Percentiles rank a stretch among this genome's conserved stretches.
phyloP scores from a whole-genome alignment of 345 rosid genomes.

The Physaria fendleri region DNA sequence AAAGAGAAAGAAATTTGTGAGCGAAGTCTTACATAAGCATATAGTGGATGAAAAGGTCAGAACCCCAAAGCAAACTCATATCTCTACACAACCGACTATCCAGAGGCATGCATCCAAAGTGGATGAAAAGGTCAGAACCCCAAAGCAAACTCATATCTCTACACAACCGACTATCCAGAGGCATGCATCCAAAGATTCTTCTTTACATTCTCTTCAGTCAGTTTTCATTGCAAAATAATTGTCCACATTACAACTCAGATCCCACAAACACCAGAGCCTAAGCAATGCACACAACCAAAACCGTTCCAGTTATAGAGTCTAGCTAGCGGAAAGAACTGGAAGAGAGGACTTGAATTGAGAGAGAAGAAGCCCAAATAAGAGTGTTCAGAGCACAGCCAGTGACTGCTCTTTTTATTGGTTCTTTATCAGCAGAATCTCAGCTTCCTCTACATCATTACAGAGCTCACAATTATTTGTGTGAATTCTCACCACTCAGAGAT shows the following conservation, averaged over 20 bases:
- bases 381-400: conserved; percentile 59
- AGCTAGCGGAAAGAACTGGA: conserved; percentile 54
- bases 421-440: background rate
- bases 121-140: conserved; percentile 70
- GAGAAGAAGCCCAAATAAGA: conserved; percentile 56
- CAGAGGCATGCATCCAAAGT: conserved; percentile 50
- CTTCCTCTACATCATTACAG: background rate
- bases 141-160: conserved; percentile 75
- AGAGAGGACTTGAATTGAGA: conserved; percentile 49
- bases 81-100: conserved; percentile 83
- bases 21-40: conserved; percentile 50
- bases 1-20: conserved; percentile 61
- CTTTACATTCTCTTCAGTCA: background rate
- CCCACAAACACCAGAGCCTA: conserved; percentile 74
- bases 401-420: background rate
- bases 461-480: background rate
- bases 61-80: conserved; percentile 72
- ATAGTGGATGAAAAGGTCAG: conserved; percentile 65
- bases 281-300: conserved; percentile 61
- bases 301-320: conserved; percentile 76
- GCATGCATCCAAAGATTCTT: conserved; percentile 33
- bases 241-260: conserved; percentile 30
- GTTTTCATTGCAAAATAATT: background rate
- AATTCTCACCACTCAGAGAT: conserved; percentile 38
- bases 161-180: conserved; percentile 85